phyloP scores from a whole-genome alignment of 2,329 filamentous ascomycete species.

The Ceratocystis cubensis region DNA sequence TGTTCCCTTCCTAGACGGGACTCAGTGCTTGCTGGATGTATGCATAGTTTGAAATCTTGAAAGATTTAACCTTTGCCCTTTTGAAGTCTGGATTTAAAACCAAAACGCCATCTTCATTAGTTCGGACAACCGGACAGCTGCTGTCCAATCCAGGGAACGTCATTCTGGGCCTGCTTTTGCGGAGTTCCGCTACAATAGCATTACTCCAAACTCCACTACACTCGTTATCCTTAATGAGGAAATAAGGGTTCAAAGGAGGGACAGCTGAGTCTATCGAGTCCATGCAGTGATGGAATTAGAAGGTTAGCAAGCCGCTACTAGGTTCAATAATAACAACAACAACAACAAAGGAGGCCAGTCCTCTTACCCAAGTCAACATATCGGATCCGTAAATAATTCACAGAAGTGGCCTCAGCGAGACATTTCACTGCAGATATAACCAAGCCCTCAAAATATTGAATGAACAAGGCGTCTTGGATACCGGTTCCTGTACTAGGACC shows the following conservation, averaged over 20 bases:
- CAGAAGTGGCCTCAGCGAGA: slow-evolving; percentile 43
- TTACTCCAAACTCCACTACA: slow-evolving; percentile 64
- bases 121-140: slow-evolving; percentile 47
- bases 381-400: slow-evolving; percentile 56
- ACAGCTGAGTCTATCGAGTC: slow-evolving; percentile 48
- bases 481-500: slow-evolving; percentile 52
- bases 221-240: slow-evolving; percentile 46
- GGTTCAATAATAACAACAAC: not conserved
- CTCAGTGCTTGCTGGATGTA: slow-evolving; percentile 29
- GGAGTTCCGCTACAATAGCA: slow-evolving; percentile 48
- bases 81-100: slow-evolving; percentile 45
- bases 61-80: slow-evolving; percentile 39
- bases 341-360: not conserved
- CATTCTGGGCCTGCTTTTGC: slow-evolving; percentile 44
- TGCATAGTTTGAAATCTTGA: slow-evolving; percentile 47
- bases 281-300: not conserved
- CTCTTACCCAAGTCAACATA: slow-evolving; percentile 57
- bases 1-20: slow-evolving; percentile 6
- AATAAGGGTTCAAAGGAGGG: slow-evolving; percentile 61
- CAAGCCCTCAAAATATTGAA: slow-evolving; percentile 56
- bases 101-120: slow-evolving; percentile 47
- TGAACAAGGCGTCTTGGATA: slow-evolving; percentile 60
- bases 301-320: slow-evolving; percentile 18
- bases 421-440: slow-evolving; percentile 51
- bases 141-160: slow-evolving; percentile 51